Evolutionary conservation across 2,329 filamentous ascomycete genomes (phyloP).

Genomic region (Calycina herbarum): DNA sequence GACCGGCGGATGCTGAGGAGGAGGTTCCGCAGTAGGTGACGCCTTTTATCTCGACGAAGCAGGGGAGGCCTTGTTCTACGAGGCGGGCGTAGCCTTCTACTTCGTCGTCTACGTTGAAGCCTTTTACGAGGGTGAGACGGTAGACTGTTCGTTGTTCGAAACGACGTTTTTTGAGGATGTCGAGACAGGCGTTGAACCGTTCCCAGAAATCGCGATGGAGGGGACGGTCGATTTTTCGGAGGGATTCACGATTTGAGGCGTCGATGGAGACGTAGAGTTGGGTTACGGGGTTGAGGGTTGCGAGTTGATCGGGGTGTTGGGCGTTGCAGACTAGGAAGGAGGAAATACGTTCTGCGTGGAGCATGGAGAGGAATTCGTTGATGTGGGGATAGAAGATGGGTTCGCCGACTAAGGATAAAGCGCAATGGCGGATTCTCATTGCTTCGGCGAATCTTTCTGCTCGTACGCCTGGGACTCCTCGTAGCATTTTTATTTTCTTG

Average conservation of each 20-base stretch:
- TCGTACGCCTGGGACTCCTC: slow-evolving; percentile 87
- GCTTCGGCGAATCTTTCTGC: slow-evolving; percentile 91
- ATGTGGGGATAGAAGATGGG: slow-evolving; percentile 99
- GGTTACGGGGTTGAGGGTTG: slow-evolving; percentile 78
- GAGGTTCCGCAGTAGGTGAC: slow-evolving; percentile 96
- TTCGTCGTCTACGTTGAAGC: slow-evolving; percentile 96
- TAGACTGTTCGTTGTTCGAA: slow-evolving; percentile 91
- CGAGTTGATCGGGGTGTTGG: slow-evolving; percentile 90
- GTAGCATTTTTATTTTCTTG: slow-evolving; percentile 96
- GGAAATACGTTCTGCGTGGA: slow-evolving; percentile 84
- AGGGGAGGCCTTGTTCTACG: slow-evolving; percentile 81
- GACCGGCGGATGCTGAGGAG: slow-evolving; percentile 76
- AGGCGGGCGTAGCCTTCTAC: slow-evolving; percentile 86
- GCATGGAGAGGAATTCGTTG: slow-evolving; percentile 82
- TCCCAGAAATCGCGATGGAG: slow-evolving; percentile 98
- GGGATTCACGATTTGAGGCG: slow-evolving; percentile 82
- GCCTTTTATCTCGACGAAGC: slow-evolving; percentile 94
- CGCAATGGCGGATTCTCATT: slow-evolving; percentile 90
- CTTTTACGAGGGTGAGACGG: slow-evolving; percentile 92
- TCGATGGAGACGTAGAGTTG: slow-evolving; percentile 97
- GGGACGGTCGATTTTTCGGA: slow-evolving; percentile 86
- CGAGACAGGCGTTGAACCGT: slow-evolving; percentile 85
- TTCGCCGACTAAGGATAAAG: slow-evolving; percentile 87
- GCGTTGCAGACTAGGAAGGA: slow-evolving; percentile 97
- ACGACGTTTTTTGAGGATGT: slow-evolving; percentile 81